Percentiles rank a stretch among this genome's conserved stretches.
Conservation (phyloP, 352 stramenopile species). For the Globisporangium cederbergense region DNA sequence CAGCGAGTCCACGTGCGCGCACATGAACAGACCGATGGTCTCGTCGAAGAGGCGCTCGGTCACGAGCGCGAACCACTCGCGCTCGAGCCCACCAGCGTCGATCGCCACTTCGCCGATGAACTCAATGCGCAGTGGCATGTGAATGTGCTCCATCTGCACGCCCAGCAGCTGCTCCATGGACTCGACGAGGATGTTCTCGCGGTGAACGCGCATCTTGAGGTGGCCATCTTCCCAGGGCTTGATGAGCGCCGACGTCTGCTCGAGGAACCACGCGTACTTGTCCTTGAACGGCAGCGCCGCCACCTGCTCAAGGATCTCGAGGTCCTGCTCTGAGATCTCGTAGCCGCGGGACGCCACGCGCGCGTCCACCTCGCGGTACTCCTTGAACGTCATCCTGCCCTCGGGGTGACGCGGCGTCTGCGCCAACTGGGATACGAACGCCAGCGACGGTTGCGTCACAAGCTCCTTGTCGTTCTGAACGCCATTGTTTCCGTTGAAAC, state of each 20-base stretch:
- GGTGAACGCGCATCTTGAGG: constrained; percentile 83
- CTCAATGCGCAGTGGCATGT: constrained; percentile 85
- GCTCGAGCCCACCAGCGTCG: constrained; percentile 86
- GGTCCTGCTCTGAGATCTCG: constrained; percentile 84
- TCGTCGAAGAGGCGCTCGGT: constrained; percentile 86
- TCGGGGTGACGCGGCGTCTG: constrained; percentile 79
- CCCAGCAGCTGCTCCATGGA: constrained; percentile 82
- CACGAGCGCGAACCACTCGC: constrained; percentile 88
- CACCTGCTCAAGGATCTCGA: constrained; percentile 85
- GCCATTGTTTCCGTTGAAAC: background rate
- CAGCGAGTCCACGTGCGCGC: constrained; percentile 72
- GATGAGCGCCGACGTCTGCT: constrained; percentile 80
- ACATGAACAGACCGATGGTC: constrained; percentile 86
- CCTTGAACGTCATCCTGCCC: constrained; percentile 86
- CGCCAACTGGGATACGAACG: constrained; percentile 83
- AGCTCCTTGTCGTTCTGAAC: constrained; percentile 47
- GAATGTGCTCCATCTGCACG: constrained; percentile 85
- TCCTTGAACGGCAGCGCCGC: constrained; percentile 83
- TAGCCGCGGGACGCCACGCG: constrained; percentile 81
- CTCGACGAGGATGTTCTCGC: constrained; percentile 82
- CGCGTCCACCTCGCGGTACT: constrained; percentile 85
- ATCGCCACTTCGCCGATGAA: constrained; percentile 89
- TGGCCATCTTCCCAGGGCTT: constrained; percentile 84
- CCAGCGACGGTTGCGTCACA: constrained; percentile 76
- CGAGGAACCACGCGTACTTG: constrained; percentile 86